Conservation (phyloP, 1,284 basidiomycete genomes). For the Leccinum subspadiceum region DNA sequence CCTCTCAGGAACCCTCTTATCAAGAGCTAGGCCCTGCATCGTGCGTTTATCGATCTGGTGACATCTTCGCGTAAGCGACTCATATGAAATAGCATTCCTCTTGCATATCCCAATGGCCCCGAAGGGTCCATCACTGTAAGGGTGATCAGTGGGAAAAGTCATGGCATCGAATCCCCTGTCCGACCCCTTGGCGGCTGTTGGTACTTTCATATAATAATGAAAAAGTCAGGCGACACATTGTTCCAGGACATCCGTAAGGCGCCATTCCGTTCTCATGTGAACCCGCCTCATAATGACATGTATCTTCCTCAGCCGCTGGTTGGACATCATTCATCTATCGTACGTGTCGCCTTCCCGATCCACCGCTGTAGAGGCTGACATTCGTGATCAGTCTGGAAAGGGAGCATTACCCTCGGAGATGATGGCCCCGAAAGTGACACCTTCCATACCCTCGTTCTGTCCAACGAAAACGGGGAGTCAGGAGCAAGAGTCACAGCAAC, state of each 20-base stretch:
- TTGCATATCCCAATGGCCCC: conserved; percentile 67
- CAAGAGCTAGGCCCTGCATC: conserved; percentile 69
- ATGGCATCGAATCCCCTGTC: conserved; percentile 86
- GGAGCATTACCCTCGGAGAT: conserved; percentile 60
- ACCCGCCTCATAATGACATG: conserved; percentile 1
- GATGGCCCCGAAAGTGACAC: conserved; percentile 47
- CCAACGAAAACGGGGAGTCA: conserved; percentile 49
- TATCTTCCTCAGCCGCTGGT: conserved; percentile 49
- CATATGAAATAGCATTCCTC: conserved; percentile 56
- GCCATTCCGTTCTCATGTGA: background rate
- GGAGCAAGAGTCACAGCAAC: conserved; percentile 62
- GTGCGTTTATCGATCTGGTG: conserved; percentile 35
- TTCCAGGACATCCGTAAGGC: conserved; percentile 84
- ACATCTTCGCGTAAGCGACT: conserved; percentile 1
- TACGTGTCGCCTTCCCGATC: conserved; percentile 35
- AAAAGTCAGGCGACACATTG: conserved; percentile 59
- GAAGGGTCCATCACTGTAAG: conserved; percentile 75
- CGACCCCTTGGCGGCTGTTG: conserved; percentile 89
- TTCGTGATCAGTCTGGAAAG: conserved; percentile 59
- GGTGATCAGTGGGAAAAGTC: conserved; percentile 87
- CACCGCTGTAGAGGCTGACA: conserved; percentile 9
- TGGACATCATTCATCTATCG: conserved; percentile 86
- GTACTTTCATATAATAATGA: conserved; percentile 84
- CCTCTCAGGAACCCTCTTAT: conserved; percentile 62
- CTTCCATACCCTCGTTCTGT: conserved; percentile 82